Evolutionary conservation across 139 green algal genomes (phyloP).

Genomic region (Micractinium sp.): DNA sequence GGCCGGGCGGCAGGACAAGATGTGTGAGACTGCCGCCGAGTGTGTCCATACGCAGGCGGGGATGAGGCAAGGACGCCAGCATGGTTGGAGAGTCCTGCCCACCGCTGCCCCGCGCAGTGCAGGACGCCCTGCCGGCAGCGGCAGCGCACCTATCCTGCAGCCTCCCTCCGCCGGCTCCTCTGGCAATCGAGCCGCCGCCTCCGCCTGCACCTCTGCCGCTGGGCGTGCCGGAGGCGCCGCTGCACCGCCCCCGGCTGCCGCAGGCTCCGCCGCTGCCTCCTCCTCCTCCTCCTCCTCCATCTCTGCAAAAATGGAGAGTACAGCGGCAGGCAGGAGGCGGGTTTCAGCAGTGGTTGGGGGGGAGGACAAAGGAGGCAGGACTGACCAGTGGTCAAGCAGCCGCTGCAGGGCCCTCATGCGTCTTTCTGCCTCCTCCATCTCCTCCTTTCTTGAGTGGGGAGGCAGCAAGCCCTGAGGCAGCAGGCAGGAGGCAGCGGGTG

Average conservation of each 20-base stretch:
- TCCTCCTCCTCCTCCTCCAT: constrained; percentile 20
- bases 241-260: background rate
- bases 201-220: constrained; percentile 43
- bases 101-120: too few relatives aligned
- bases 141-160: constrained; percentile 53
- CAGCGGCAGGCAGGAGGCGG: too few relatives aligned
- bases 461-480: too few relatives aligned
- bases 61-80: background rate
- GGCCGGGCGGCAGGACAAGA: background rate
- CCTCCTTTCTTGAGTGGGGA: too few relatives aligned
- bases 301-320: background rate
- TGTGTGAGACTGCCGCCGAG: background rate
- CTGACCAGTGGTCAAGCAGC: too few relatives aligned
- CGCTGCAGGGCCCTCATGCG: too few relatives aligned
- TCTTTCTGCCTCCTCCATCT: too few relatives aligned
- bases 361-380: too few relatives aligned
- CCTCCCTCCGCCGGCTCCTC: constrained; percentile 57
- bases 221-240: background rate
- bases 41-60: background rate
- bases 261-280: background rate
- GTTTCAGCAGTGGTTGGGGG: too few relatives aligned
- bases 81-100: too few relatives aligned
- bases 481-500: too few relatives aligned
- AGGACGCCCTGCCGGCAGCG: too few relatives aligned
- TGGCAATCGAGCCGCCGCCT: constrained; percentile 53